Conservation (phyloP, 2,329 filamentous ascomycete genomes). For the Aulographum hederae region DNA sequence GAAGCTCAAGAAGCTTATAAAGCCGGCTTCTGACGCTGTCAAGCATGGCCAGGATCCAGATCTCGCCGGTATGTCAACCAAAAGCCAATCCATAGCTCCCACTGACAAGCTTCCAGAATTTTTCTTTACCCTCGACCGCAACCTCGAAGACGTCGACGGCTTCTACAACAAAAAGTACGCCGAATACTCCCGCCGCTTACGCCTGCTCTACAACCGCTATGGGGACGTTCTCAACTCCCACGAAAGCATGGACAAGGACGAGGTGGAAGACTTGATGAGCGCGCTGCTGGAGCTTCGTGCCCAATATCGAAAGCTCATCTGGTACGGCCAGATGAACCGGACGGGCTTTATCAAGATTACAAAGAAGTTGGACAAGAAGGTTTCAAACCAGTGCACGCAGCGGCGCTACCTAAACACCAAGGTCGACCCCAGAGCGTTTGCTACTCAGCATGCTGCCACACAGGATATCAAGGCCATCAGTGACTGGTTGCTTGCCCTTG, state of each 20-base stretch:
- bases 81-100: background rate
- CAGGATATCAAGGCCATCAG: slow-evolving; percentile 55
- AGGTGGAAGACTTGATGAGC: slow-evolving; percentile 78
- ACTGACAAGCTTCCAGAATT: slow-evolving; percentile 46
- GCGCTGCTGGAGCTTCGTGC: slow-evolving; percentile 76
- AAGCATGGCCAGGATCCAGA: slow-evolving; percentile 61
- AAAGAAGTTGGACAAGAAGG: slow-evolving; percentile 96
- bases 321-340: slow-evolving; percentile 95
- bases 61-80: slow-evolving; percentile 57
- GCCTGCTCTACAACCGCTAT: slow-evolving; percentile 75
- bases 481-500: slow-evolving; percentile 72
- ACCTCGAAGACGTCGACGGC: slow-evolving; percentile 87
- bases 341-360: slow-evolving; percentile 95
- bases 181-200: slow-evolving; percentile 68
- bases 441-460: slow-evolving; percentile 47
- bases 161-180: slow-evolving; percentile 95
- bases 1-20: slow-evolving; percentile 87
- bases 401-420: slow-evolving; percentile 77
- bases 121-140: slow-evolving; percentile 90
- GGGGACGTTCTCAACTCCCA: slow-evolving; percentile 52
- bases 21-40: slow-evolving; percentile 47
- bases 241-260: slow-evolving; percentile 65
- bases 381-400: slow-evolving; percentile 55
- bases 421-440: slow-evolving; percentile 76
- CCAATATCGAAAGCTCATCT: slow-evolving; percentile 79